Base-by-base conservation (phyloP, 1,284 basidiomycete species). In the Phellinidium pouzarii region DNA sequence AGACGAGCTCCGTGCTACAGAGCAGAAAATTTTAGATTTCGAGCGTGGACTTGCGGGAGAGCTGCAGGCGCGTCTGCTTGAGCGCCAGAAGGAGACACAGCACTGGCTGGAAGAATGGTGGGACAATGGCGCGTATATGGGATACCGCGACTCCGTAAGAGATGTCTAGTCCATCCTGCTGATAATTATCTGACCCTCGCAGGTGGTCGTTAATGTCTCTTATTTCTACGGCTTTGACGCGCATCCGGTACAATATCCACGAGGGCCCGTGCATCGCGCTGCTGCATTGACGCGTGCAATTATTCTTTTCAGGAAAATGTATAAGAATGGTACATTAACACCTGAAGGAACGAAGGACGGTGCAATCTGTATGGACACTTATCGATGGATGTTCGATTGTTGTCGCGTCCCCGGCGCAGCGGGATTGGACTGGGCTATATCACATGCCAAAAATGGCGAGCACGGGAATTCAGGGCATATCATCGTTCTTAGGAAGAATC, bases 381-480 rank as follows among this genome's bases (percentile, higher is more conserved):
- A 87, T 70, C 86, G 87, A 42, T 90, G 91, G 91, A 92, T 94
- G 86, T 94, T 94, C 62, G 92, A 94, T 68, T 90, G 89, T 62
- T 88, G 81, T 61, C 87, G 91, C 50, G 74, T 94, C 34, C 92
- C 91, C 1, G 86, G 87, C 1, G 66, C 71, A 2, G 72, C 80
- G 42, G 81, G 80, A 0, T 68, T 82, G 1, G 92, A 94, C 66
- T 91, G 87, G 78, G 83, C 84, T 51, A 72, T 85, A 48, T 82
- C 84, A 36, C 78, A 86, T 55, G 78, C 84, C 0, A 75, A 79
- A 59, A 70, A 74, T 37, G 78, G 77, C n/a, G 79, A 83, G 50
- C 63, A 65, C 7, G 85, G 87, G n/a, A 75, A 84, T 48, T 72
- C 75, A 5, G 84, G 83, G 1, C 87, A 93, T 64, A 76, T 94